Evolutionary conservation across 345 rosid genomes (phyloP).

Genomic region (Clarkia xantiana): DNA sequence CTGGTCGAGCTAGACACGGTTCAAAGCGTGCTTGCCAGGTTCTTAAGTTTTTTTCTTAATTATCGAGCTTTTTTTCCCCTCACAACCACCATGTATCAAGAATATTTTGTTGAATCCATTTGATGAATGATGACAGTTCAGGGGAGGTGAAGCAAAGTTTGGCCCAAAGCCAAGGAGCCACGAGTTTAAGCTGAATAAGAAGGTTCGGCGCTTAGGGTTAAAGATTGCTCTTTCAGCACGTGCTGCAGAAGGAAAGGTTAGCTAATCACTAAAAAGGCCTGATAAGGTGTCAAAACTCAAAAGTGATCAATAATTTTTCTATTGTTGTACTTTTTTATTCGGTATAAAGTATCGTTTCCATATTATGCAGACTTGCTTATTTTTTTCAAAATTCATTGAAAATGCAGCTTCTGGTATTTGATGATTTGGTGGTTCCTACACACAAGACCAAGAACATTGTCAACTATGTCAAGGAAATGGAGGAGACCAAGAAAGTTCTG

Average conservation of each 20-base stretch:
- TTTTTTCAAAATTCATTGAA: no score
- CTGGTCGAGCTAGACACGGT: constrained; percentile 90
- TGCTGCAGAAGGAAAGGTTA: constrained; percentile 91
- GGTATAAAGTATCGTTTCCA: no score
- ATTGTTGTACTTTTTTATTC: no score
- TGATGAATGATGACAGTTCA: constrained; percentile 42
- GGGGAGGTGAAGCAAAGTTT: constrained; percentile 83
- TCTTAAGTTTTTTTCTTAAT: constrained; percentile 4
- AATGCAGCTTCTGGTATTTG: constrained; percentile 72
- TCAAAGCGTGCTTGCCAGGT: constrained; percentile 88
- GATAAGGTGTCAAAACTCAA: no score
- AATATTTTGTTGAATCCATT: constrained; percentile 7
- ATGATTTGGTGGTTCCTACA: constrained; percentile 59
- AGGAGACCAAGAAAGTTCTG: constrained; percentile 67
- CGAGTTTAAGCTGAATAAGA: constrained; percentile 76
- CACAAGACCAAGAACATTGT: constrained; percentile 83
- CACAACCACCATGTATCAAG: neutral
- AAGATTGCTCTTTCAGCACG: constrained; percentile 87
- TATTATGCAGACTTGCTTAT: no score
- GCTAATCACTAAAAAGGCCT: neutral
- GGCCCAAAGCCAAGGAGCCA: constrained; percentile 95
- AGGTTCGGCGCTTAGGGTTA: constrained; percentile 79
- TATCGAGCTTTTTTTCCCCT: neutral
- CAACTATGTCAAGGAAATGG: constrained; percentile 53
- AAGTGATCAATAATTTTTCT: no score